Evolutionary conservation across 306 rosid genomes (phyloP).

Genomic region (Canavalia ensiformis): DNA sequence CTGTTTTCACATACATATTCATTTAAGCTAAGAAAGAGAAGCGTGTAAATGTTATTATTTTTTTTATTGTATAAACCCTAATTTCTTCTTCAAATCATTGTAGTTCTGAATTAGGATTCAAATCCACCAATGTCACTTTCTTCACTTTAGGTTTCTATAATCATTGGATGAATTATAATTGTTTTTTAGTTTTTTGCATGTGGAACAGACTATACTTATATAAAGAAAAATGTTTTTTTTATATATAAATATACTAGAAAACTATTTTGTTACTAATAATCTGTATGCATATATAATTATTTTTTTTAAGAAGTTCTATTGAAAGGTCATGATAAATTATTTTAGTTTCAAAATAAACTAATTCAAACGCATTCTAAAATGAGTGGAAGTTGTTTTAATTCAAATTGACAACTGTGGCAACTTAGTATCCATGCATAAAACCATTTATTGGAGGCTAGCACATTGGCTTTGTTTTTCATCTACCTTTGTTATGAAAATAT

Average conservation of each 20-base stretch:
- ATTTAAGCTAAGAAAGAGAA: background rate
- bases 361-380: background rate
- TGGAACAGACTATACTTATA: background rate
- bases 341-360: background rate
- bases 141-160: background rate
- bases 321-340: no score
- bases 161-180: background rate
- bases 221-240: no score
- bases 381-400: no score
- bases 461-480: background rate
- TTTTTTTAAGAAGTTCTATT: no score
- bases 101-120: background rate
- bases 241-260: no score
- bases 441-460: background rate
- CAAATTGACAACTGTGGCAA: no score
- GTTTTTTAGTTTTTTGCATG: background rate
- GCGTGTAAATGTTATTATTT: background rate
- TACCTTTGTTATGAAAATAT: background rate
- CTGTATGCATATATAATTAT: no score
- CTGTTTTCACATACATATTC: background rate
- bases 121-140: background rate
- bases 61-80: background rate
- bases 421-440: background rate
- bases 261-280: no score
- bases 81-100: conserved; percentile 5